Conservation (phyloP, 176 grass and related monocot species). For the Zea mays region DNA sequence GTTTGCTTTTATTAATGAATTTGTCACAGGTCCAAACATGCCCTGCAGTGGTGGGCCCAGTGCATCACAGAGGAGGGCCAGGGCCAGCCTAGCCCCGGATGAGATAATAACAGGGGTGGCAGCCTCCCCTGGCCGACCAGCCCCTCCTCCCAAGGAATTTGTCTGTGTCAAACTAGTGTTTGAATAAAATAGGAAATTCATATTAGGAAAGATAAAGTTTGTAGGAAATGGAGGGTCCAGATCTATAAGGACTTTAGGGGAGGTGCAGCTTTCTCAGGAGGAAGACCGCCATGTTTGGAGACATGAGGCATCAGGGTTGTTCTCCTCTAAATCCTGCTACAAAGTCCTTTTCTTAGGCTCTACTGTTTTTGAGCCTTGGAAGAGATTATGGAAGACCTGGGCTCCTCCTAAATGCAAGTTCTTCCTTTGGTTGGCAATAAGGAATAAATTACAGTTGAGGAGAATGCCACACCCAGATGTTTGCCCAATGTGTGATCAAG, state of each 20-base stretch:
- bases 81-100: not conserved
- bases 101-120: not conserved
- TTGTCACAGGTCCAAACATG: not conserved
- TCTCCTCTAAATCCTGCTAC: too few species aligned
- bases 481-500: too few species aligned
- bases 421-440: too few species aligned
- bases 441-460: too few species aligned
- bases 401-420: too few species aligned
- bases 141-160: not conserved
- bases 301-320: too few species aligned
- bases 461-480: too few species aligned
- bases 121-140: not conserved
- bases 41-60: not conserved
- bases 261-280: too few species aligned
- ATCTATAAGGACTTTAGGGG: not conserved
- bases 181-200: not conserved
- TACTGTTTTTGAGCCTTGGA: too few species aligned
- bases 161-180: not conserved
- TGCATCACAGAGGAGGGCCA: not conserved
- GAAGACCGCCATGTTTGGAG: too few species aligned
- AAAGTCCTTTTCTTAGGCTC: too few species aligned
- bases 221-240: not conserved
- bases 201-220: not conserved
- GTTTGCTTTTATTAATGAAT: conserved; percentile 10
- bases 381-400: too few species aligned